Base-by-base conservation (phyloP, 176 grass and related monocot species). In the Tillandsia fasciculata region DNA sequence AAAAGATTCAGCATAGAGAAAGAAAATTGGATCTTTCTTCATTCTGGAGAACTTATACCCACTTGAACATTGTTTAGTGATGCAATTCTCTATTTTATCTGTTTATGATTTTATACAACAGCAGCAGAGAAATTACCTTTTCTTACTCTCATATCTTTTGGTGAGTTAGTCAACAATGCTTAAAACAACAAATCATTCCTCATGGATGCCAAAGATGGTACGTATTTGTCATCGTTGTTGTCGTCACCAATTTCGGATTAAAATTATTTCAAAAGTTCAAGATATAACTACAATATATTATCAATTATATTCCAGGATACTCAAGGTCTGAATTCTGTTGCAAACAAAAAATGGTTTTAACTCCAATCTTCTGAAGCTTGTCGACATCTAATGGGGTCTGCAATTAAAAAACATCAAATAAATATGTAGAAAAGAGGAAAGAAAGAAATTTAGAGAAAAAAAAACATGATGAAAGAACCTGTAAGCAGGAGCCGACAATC, bases 401-500 rank as follows among this genome's bases (percentile, higher is more conserved):
- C 27, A 71, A 86, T 68, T 28, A 10, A 42, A 51, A 57, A 58
- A 2, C 72, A 70, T 29, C 70, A 89, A 85, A 29, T 49, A 51
- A 84, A 20, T 72, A 65, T 66, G 59, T 85, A 17, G 85, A 76
- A 72, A n/a, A 47, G 23, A 59, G 26, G 22, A 52, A 67, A 10
- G 15, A 59, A 58, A 15, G 54, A 63, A 56, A 15, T 10, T 8
- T 80, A 57, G 53, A 42, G 6, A 42, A 42, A 42, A 7, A 66
- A 74, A 76, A 61, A 53, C 14, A 66, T 67, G 26, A 47, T 49
- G 77, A 70, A 53, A 80, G 66, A 73, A 99, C 94, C 94, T 99
- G 94, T 70, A 93, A 85, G 74, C 94, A 99, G 67, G 94, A 99
- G 64, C 94, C 94, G 51, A 99, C 94, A 59, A 99, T 93, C 81